phyloP scores from a whole-genome alignment of 176 grass and related monocot genomes.

The Thalia dealbata region DNA sequence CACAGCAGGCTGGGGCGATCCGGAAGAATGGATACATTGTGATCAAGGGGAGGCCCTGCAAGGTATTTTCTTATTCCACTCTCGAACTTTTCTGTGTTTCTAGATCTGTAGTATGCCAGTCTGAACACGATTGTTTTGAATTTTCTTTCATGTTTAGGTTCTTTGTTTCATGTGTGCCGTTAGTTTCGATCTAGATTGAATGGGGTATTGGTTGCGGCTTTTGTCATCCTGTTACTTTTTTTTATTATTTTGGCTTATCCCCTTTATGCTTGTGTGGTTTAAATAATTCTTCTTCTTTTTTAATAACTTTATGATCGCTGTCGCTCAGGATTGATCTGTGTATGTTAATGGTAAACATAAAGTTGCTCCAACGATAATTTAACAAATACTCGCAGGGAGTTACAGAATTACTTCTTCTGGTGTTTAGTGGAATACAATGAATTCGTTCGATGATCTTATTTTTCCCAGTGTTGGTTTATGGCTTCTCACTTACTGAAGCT shows the following conservation, averaged over 20 bases:
- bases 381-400: no score
- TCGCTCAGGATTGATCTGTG: no score
- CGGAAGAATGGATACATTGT: background rate
- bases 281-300: no score
- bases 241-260: no score
- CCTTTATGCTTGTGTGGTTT: no score
- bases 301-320: no score
- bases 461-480: background rate
- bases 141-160: background rate
- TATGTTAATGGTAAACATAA: no score
- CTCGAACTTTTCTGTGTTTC: background rate
- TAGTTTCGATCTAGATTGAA: background rate
- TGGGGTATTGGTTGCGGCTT: no score
- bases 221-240: no score
- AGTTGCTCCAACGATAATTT: no score
- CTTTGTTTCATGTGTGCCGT: background rate
- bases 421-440: background rate
- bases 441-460: background rate
- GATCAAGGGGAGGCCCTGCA: background rate
- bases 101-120: background rate
- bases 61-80: background rate
- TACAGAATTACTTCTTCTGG: no score
- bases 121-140: background rate
- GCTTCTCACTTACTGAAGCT: background rate
- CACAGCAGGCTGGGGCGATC: background rate